Evolutionary conservation across 805 yeast species (phyloP).

Genomic region (Wickerhamiella azyma): DNA sequence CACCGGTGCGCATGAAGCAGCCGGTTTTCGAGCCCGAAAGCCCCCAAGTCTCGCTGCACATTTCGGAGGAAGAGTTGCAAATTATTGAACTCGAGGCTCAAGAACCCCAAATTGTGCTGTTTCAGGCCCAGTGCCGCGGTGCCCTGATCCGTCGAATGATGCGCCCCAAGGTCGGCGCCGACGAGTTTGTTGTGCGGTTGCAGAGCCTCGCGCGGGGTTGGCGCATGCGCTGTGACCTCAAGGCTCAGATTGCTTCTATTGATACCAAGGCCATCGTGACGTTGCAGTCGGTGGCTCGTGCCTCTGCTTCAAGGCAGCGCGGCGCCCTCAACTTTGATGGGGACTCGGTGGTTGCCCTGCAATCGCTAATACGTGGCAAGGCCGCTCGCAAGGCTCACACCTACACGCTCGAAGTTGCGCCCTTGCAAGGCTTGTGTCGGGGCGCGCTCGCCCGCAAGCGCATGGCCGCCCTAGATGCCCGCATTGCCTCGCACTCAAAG

Average conservation of each 20-base stretch:
- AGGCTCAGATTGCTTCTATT: background rate
- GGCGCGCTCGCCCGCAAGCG: slow-evolving; percentile 18
- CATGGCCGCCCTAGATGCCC: background rate
- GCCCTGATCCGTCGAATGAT: background rate
- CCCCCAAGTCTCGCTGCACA: background rate
- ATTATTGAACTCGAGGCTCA: slow-evolving; percentile 22
- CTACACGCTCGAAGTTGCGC: background rate
- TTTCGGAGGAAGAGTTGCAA: slow-evolving; percentile 24
- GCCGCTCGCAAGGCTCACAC: background rate
- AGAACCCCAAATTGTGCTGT: slow-evolving; percentile 30
- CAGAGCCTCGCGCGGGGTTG: slow-evolving; percentile 14
- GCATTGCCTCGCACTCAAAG: background rate
- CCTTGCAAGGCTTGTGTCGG: slow-evolving; percentile 15
- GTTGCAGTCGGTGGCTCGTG: background rate
- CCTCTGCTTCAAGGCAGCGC: background rate
- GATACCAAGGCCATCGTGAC: background rate
- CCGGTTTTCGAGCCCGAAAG: slow-evolving; percentile 5
- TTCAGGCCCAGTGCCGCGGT: slow-evolving; percentile 40
- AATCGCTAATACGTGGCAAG: slow-evolving; percentile 21
- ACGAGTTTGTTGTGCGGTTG: slow-evolving; percentile 6
- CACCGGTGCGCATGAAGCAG: background rate
- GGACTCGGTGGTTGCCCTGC: slow-evolving; percentile 12
- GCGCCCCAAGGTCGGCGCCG: background rate
- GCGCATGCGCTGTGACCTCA: slow-evolving; percentile 2
- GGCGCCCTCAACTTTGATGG: slow-evolving; percentile 6